These are phyloP conservation scores for Podospora fimiseda DNA, from an alignment of 495 filamentous ascomycete genomes.

Conservation along the genomic window DNA sequence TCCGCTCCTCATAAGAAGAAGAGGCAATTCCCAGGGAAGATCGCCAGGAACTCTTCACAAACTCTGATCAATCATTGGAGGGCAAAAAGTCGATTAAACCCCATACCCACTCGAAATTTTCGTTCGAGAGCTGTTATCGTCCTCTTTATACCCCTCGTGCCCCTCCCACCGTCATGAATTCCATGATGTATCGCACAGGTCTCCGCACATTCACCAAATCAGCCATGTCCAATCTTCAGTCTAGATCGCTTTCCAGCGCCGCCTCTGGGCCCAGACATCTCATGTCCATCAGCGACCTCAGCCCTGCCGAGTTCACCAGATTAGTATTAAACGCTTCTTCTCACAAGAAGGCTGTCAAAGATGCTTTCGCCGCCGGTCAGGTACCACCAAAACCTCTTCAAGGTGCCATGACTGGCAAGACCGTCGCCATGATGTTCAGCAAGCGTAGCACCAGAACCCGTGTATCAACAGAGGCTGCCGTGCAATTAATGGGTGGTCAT, in stretches of 20 bases:
- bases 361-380: slow-evolving; percentile 43
- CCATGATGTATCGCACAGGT: slow-evolving; percentile 21
- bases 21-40: neutral
- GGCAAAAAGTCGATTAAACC: neutral
- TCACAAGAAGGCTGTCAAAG: slow-evolving; percentile 74
- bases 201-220: slow-evolving; percentile 18
- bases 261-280: slow-evolving; percentile 64
- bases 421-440: slow-evolving; percentile 91
- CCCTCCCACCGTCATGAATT: slow-evolving; percentile 16
- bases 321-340: slow-evolving; percentile 73
- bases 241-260: slow-evolving; percentile 22
- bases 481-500: slow-evolving; percentile 77
- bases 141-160: neutral
- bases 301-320: slow-evolving; percentile 66
- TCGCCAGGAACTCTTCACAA: neutral
- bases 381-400: slow-evolving; percentile 46
- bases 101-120: neutral
- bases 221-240: slow-evolving; percentile 19
- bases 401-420: slow-evolving; percentile 55
- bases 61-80: neutral
- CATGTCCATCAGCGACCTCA: slow-evolving; percentile 82
- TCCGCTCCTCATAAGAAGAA: neutral
- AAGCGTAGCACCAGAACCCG: slow-evolving; percentile 91
- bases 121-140: neutral
- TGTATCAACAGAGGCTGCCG: slow-evolving; percentile 84